Evolutionary conservation across 2,329 filamentous ascomycete genomes (phyloP), one percentile per base, ranked within the genome.

Genomic region (Fusarium caatingaense): DNA sequence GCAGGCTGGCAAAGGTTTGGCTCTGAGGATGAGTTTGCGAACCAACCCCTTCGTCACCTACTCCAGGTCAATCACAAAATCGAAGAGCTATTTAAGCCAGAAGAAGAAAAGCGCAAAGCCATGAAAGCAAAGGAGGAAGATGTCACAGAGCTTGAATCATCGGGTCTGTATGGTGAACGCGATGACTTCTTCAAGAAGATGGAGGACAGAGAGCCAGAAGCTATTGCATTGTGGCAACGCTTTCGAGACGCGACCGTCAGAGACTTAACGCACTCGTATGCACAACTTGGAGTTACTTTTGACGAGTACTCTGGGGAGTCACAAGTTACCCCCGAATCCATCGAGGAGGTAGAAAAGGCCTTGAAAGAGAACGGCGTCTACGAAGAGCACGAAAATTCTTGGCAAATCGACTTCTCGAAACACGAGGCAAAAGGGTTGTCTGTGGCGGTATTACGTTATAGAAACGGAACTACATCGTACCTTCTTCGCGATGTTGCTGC

Each of bases 401-500:
- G 88, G 68, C 87, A 91, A 68, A 88, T 93, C 51, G 89, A 93
- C 78, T 88, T 93, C 62, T 83, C 85, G 34, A 92, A 92, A 76
- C 88, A 93, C 75, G 91, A 90, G 76, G 91, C 90, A 66, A 92
- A 90, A 77, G 91, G 90, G 50, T 84, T 92, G 3, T 91, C 90
- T 20, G 89, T 88, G 69, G 89, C 89, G 0, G 85, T 92, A 37
- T 83, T 93, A 48, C 84, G 91, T 69, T 89, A 89, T 76, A 87
- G 89, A 5, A 78, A 71, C 1, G 74, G 74, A 56, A 80, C 57
- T 15, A 82, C 27, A 34, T 78, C 64, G 34, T 79, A 93, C 76
- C 84, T 93, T 20, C 89, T 92, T 50, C 87, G 91, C 48, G 91
- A 93, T 74, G 89, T 93, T 61, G 90, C 89, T 64, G 90, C 92